Percentiles rank a stretch among this genome's conserved stretches.
These are phyloP conservation scores for Leccinellum albellum DNA, from an alignment of 768 basidiomycete species.

Conservation along the genomic window DNA sequence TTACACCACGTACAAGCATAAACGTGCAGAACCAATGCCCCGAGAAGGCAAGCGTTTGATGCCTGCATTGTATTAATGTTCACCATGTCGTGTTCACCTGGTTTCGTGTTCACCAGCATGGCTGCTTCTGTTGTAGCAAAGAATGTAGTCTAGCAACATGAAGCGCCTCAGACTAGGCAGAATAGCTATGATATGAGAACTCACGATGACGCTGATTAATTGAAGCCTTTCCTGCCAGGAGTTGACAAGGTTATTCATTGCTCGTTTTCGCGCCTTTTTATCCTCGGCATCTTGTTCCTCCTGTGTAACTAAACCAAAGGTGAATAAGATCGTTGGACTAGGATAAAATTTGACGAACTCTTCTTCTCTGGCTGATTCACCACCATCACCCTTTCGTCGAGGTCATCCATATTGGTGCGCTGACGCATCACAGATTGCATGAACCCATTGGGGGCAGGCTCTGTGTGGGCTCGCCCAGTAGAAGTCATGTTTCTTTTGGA, in stretches of 20 bases:
- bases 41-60: slow-evolving; percentile 46
- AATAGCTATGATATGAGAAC: slow-evolving; percentile 14
- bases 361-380: slow-evolving; percentile 9
- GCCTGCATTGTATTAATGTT: slow-evolving; percentile 24
- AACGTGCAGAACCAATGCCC: slow-evolving; percentile 51
- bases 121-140: slow-evolving; percentile 57
- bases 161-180: not conserved
- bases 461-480: slow-evolving; percentile 13
- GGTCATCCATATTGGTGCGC: slow-evolving; percentile 2
- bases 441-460: slow-evolving; percentile 17
- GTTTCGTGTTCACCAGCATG: slow-evolving; percentile 44
- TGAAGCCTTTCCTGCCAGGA: slow-evolving; percentile 63
- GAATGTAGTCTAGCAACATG: slow-evolving; percentile 51
- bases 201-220: slow-evolving; percentile 55
- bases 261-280: slow-evolving; percentile 41
- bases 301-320: slow-evolving; percentile 37
- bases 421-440: slow-evolving; percentile 17
- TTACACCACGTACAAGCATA: slow-evolving; percentile 39
- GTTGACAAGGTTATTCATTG: slow-evolving; percentile 47
- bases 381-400: slow-evolving; percentile 16
- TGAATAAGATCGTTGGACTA: not conserved
- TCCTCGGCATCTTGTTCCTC: slow-evolving; percentile 48
- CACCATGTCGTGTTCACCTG: slow-evolving; percentile 13
- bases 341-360: slow-evolving; percentile 11
- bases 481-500: slow-evolving; percentile 11